Conservation (phyloP, 2,329 filamentous ascomycete genomes). For the Nemania sp. region DNA sequence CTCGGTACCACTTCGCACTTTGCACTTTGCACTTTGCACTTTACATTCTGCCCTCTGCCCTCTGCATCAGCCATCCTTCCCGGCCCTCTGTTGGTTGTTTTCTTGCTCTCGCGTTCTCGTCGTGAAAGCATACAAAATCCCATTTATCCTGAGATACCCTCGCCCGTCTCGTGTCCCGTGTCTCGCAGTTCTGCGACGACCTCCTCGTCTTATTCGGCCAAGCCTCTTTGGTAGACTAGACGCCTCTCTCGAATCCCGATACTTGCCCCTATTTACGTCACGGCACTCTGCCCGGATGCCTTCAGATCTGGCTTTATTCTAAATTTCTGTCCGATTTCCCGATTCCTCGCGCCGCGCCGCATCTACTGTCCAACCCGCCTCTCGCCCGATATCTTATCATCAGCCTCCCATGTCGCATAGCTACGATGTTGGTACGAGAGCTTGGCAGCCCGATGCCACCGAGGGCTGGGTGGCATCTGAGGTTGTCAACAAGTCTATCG, state of each 20-base stretch:
- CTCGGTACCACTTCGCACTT: too few relatives aligned
- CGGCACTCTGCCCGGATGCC: constrained; percentile 36
- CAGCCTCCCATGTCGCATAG: constrained; percentile 77
- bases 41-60: too few relatives aligned
- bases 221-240: constrained; percentile 30
- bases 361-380: constrained; percentile 24
- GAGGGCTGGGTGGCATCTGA: constrained; percentile 98
- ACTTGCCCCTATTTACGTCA: constrained; percentile 19
- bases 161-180: constrained; percentile 13
- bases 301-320: constrained; percentile 35
- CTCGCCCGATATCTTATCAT: constrained; percentile 20
- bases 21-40: too few relatives aligned
- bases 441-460: constrained; percentile 94
- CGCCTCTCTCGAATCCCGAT: constrained; percentile 28
- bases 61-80: constrained; percentile 25
- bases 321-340: constrained; percentile 27
- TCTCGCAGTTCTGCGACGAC: constrained; percentile 16
- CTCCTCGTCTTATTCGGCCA: constrained; percentile 12
- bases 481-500: constrained; percentile 80
- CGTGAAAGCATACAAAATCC: constrained; percentile 10
- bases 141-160: constrained; percentile 11
- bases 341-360: constrained; percentile 28
- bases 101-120: constrained; percentile 10
- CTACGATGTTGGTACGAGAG: constrained; percentile 95
- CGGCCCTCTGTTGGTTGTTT: constrained; percentile 23